A percentile compares a stretch with the other conserved stretches of the same genome.
Evolutionary conservation across 331 rosid species (phyloP).

Genomic region (Arachis monticola): DNA sequence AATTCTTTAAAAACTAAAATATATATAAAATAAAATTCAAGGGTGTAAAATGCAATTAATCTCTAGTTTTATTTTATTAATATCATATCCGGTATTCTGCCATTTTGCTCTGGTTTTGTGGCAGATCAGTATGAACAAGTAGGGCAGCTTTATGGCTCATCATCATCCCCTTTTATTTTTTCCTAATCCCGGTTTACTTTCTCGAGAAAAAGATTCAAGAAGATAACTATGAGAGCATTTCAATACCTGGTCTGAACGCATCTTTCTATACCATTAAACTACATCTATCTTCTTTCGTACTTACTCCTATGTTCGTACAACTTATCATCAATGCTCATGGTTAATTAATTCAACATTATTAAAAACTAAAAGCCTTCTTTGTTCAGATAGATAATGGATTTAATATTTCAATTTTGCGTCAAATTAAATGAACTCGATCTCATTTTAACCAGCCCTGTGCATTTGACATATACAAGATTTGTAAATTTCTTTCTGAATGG

Average conservation of each 20-base stretch:
- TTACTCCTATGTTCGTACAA: background rate
- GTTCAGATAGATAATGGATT: background rate
- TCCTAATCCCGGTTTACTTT: background rate
- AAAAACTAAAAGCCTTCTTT: background rate
- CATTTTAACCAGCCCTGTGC: background rate
- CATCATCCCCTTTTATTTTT: background rate
- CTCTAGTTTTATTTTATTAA: background rate
- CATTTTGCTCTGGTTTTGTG: background rate
- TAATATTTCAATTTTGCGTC: background rate
- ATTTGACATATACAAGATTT: background rate
- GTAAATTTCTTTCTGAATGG: background rate
- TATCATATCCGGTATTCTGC: background rate
- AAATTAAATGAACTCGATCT: background rate
- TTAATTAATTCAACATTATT: background rate
- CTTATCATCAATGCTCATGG: background rate
- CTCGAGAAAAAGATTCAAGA: background rate
- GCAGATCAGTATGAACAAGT: background rate
- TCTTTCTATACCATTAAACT: background rate
- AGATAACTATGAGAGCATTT: background rate
- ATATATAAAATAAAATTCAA: too few relatives aligned
- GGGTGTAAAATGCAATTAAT: too few relatives aligned
- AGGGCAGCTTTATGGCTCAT: conserved; percentile 16
- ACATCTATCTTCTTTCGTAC: background rate
- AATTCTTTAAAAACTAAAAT: too few relatives aligned
- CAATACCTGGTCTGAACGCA: background rate